phyloP scores from a whole-genome alignment of 2,329 filamentous ascomycete species.

The Incumbomyces delicatus region DNA sequence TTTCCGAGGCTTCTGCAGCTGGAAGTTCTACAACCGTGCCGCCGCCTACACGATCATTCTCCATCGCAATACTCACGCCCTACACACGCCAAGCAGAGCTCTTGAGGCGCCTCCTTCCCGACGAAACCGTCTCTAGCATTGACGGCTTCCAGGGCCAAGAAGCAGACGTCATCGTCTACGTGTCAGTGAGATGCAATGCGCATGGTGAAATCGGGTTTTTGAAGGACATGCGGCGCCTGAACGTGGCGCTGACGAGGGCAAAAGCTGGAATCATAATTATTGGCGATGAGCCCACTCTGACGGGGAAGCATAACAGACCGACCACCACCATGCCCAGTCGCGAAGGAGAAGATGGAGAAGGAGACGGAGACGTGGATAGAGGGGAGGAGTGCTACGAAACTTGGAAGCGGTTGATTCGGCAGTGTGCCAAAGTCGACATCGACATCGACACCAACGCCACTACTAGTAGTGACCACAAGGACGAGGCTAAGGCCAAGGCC shows the following conservation, averaged over 20 bases:
- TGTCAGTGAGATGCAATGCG: constrained; percentile 35
- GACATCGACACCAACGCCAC: too few species aligned
- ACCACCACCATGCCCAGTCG: background rate
- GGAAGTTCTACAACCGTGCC: too few species aligned
- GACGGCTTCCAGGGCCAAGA: constrained; percentile 37
- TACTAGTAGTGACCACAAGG: background rate
- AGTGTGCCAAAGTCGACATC: background rate
- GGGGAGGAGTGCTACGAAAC: background rate
- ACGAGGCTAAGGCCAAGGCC: background rate
- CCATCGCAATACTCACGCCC: constrained; percentile 33
- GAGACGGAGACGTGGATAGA: background rate
- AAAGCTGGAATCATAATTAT: constrained; percentile 28
- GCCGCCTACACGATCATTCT: constrained; percentile 6
- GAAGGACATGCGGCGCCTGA: constrained; percentile 32
- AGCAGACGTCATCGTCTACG: constrained; percentile 35
- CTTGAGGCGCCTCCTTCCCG: constrained; percentile 17
- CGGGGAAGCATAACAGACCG: constrained; percentile 1
- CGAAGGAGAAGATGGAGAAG: background rate
- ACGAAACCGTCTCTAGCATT: constrained; percentile 27
- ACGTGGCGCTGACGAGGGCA: constrained; percentile 34
- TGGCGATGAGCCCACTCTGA: constrained; percentile 24
- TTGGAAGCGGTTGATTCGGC: constrained; percentile 5
- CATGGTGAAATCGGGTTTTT: constrained; percentile 31
- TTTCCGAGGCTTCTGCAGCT: background rate
- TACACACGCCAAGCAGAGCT: constrained; percentile 31